phyloP scores from a whole-genome alignment of 2,329 filamentous ascomycete genomes.

The Trichoderma sp. region DNA sequence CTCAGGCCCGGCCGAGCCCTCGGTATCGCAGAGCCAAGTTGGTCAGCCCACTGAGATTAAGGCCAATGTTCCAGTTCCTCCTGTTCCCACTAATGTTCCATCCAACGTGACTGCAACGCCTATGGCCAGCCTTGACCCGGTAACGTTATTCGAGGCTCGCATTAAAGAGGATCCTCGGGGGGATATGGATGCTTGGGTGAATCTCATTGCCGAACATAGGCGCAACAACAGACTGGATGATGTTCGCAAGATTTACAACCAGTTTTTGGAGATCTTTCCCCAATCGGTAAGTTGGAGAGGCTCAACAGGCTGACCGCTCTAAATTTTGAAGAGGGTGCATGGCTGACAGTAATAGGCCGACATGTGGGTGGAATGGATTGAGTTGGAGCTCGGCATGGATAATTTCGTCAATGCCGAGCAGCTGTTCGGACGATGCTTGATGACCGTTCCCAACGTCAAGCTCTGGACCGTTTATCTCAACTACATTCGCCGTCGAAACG shows the following conservation, averaged over 20 bases:
- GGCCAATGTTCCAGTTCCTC: constrained; percentile 32
- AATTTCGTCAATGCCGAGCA: constrained; percentile 79
- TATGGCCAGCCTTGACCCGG: constrained; percentile 62
- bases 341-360: constrained; percentile 67
- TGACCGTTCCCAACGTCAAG: constrained; percentile 78
- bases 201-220: constrained; percentile 82
- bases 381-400: constrained; percentile 86
- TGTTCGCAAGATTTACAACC: constrained; percentile 77
- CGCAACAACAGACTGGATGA: constrained; percentile 82
- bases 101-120: constrained; percentile 42
- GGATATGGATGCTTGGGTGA: constrained; percentile 89
- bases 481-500: constrained; percentile 90
- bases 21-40: constrained; percentile 21
- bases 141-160: constrained; percentile 84
- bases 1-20: constrained; percentile 3
- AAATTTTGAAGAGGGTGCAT: background rate
- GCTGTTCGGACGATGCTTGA: constrained; percentile 80
- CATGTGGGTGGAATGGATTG: constrained; percentile 85
- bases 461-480: constrained; percentile 94
- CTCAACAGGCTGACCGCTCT: background rate
- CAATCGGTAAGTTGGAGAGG: constrained; percentile 73
- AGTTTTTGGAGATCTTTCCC: constrained; percentile 87
- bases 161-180: constrained; percentile 91
- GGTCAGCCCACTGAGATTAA: constrained; percentile 34
- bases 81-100: constrained; percentile 34